These are phyloP conservation scores for Penicillium roqueforti DNA, from an alignment of 495 filamentous ascomycete genomes.

Conservation along the genomic window DNA sequence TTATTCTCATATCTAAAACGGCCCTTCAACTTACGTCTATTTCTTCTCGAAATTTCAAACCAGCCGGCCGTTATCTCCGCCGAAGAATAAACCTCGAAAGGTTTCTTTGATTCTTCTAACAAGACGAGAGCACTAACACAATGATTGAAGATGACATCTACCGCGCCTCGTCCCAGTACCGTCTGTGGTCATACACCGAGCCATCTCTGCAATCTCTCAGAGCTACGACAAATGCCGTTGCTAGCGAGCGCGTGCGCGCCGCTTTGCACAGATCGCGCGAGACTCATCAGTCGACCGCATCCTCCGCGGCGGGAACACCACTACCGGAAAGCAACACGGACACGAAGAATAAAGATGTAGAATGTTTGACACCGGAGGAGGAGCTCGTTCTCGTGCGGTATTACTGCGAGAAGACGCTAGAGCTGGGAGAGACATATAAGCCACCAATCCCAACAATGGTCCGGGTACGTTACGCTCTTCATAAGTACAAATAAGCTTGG, in stretches of 20 bases:
- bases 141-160: constrained; percentile 88
- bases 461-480: constrained; percentile 45
- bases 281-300: constrained; percentile 32
- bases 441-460: constrained; percentile 78
- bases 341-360: constrained; percentile 41
- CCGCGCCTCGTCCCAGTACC: constrained; percentile 84
- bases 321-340: constrained; percentile 33
- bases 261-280: constrained; percentile 52
- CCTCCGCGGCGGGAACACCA: constrained; percentile 39
- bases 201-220: constrained; percentile 64
- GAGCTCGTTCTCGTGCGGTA: constrained; percentile 76
- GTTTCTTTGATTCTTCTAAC: background rate
- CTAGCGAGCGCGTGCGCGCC: constrained; percentile 64
- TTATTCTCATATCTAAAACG: background rate
- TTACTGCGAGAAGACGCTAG: constrained; percentile 69
- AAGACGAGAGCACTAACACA: constrained; percentile 10
- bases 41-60: no score
- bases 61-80: background rate
- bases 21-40: no score
- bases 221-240: constrained; percentile 67
- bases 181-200: constrained; percentile 88
- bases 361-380: constrained; percentile 74
- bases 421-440: constrained; percentile 71
- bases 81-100: background rate
- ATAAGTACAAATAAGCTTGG: background rate